Percentiles rank a stretch among this genome's conserved stretches.
Evolutionary conservation across 2,329 filamentous ascomycete species (phyloP).

Genomic region (Diaporthe australafricana): DNA sequence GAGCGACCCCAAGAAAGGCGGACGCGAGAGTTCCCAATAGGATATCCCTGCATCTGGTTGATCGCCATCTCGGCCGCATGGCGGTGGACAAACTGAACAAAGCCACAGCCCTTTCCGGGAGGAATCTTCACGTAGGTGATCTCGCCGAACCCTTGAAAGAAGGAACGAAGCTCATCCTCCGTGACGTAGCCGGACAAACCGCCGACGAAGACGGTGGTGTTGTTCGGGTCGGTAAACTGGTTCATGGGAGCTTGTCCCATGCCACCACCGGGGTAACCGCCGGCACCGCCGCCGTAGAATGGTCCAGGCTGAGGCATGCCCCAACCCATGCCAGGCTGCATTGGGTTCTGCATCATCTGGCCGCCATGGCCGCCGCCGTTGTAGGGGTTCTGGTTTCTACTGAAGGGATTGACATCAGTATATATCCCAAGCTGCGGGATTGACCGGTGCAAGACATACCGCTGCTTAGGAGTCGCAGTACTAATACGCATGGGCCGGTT

Average conservation of each 20-base stretch:
- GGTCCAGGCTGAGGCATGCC: conserved; percentile 44
- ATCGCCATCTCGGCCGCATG: conserved; percentile 99
- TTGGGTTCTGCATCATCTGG: conserved; percentile 52
- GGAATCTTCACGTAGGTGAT: conserved; percentile 99
- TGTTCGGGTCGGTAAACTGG: conserved; percentile 99
- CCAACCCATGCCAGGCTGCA: conserved; percentile 59
- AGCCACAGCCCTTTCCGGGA: conserved; percentile 97
- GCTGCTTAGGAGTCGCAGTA: conserved; percentile 97
- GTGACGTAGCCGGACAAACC: conserved; percentile 98
- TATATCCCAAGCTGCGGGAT: neutral
- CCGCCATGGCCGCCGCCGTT: conserved; percentile 50
- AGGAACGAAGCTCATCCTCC: conserved; percentile 98
- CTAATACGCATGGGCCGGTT: conserved; percentile 99
- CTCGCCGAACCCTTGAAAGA: conserved; percentile 99
- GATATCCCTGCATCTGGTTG: conserved; percentile 99
- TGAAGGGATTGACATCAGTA: conserved; percentile 29
- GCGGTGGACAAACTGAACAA: conserved; percentile 98
- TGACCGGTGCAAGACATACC: conserved; percentile 52
- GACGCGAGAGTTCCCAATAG: conserved; percentile 97
- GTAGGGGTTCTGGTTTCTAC: conserved; percentile 51
- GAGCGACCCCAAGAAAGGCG: conserved; percentile 97
- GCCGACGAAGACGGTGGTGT: conserved; percentile 98
- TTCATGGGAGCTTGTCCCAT: conserved; percentile 75
- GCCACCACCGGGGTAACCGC: conserved; percentile 50
- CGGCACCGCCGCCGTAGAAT: conserved; percentile 45